Conservation (phyloP, 345 rosid genomes). For the Syzygium grande region DNA sequence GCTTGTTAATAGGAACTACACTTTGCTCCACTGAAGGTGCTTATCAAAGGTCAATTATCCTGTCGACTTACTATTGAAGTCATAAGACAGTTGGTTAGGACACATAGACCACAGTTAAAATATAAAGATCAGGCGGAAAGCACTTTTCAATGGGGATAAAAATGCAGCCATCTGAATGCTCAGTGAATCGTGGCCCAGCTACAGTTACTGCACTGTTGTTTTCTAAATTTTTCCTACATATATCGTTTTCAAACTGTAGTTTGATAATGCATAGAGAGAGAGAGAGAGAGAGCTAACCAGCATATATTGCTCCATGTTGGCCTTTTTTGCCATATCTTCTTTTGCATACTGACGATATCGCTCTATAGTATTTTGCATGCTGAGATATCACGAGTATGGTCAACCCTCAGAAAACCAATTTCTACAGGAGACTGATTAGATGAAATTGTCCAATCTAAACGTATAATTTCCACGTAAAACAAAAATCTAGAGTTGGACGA, state of each 20-base stretch:
- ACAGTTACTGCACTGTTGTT: not conserved
- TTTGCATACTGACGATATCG: not conserved
- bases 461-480: not conserved
- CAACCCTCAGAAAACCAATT: not conserved
- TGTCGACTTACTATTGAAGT: not conserved
- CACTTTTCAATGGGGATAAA: not conserved
- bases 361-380: not conserved
- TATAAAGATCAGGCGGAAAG: not conserved
- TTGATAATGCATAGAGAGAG: not conserved
- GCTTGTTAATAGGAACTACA: not conserved
- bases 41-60: not conserved
- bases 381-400: not conserved
- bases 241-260: not conserved
- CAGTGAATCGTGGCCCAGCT: not conserved
- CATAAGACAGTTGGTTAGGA: not conserved
- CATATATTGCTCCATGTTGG: constrained; percentile 6
- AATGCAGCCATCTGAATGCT: not conserved
- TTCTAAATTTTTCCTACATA: not conserved
- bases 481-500: not conserved
- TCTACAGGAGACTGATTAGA: not conserved
- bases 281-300: constrained; percentile 25
- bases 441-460: not conserved
- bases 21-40: not conserved
- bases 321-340: not conserved
- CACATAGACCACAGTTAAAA: not conserved